Evolutionary conservation across 2,329 filamentous ascomycete species (phyloP).

Genomic region (Rosellinia necatrix): DNA sequence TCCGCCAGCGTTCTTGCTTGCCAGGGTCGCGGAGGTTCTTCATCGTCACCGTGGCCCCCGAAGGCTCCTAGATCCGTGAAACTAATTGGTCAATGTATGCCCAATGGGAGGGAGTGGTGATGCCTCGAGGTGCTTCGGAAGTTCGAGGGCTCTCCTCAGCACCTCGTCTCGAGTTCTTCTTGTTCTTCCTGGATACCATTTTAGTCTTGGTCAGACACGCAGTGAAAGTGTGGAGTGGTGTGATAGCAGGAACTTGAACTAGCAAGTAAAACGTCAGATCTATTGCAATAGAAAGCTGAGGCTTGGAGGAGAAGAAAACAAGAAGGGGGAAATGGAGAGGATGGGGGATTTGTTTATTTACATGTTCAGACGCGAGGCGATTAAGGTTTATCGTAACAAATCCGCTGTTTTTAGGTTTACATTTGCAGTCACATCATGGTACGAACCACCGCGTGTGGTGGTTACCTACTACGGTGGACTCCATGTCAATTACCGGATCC

Average conservation of each 20-base stretch:
- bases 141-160: conserved; percentile 14
- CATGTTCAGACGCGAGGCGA: conserved; percentile 9
- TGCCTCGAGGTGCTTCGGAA: conserved; percentile 14
- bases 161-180: conserved; percentile 17
- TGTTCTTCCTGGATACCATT: conserved; percentile 19
- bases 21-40: conserved; percentile 9
- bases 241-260: conserved; percentile 17
- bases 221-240: conserved; percentile 19
- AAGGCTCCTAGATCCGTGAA: conserved; percentile 9
- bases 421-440: conserved; percentile 7
- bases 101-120: conserved; percentile 14
- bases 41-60: conserved; percentile 6
- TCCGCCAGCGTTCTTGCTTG: conserved; percentile 18
- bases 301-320: conserved; percentile 11
- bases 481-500: neutral
- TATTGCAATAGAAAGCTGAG: conserved; percentile 20
- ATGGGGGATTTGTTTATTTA: conserved; percentile 13
- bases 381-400: conserved; percentile 13
- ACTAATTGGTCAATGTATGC: conserved; percentile 8
- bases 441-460: too few species aligned
- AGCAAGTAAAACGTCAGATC: conserved; percentile 19
- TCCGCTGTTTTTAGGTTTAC: conserved; percentile 7
- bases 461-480: too few species aligned
- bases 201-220: conserved; percentile 21
- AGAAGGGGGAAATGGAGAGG: conserved; percentile 12